phyloP scores from a whole-genome alignment of 2,329 filamentous ascomycete genomes.

The Daldinia sp. region DNA sequence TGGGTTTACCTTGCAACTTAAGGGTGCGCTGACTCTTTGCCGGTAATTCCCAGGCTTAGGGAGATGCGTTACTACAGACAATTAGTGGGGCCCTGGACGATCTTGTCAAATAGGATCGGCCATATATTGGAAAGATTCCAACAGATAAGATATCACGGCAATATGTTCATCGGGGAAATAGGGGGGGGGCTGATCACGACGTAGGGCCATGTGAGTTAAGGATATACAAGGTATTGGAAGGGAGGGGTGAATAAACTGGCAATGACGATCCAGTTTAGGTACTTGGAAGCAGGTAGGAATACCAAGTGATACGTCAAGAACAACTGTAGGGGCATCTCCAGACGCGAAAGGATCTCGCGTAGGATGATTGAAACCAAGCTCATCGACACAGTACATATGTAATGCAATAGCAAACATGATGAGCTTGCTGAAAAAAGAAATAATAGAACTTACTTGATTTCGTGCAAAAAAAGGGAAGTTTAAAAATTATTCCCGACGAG shows the following conservation, averaged over 20 bases:
- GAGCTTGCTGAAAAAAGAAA: neutral
- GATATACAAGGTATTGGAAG: neutral
- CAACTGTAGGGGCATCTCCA: neutral
- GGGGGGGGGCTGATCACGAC: neutral
- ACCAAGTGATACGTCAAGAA: neutral
- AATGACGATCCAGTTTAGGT: neutral
- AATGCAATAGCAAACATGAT: neutral
- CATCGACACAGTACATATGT: neutral
- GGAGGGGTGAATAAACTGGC: neutral
- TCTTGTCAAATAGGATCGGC: neutral
- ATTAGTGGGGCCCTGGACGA: neutral
- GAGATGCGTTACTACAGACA: neutral
- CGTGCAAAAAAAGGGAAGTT: neutral
- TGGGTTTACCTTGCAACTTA: neutral
- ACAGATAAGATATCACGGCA: neutral
- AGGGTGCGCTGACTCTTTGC: neutral
- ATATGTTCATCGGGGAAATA: neutral
- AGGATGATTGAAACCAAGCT: neutral
- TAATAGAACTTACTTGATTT: slow-evolving; percentile 6
- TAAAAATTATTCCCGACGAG: neutral
- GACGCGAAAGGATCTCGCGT: too few species aligned
- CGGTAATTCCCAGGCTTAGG: neutral
- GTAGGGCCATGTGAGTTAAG: neutral
- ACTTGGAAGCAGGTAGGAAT: neutral
- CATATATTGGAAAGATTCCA: neutral